Evolutionary conservation across 768 basidiomycete genomes (phyloP), one percentile per base, ranked within the genome.

Genomic region (Phanerodontia chrysosporium): DNA sequence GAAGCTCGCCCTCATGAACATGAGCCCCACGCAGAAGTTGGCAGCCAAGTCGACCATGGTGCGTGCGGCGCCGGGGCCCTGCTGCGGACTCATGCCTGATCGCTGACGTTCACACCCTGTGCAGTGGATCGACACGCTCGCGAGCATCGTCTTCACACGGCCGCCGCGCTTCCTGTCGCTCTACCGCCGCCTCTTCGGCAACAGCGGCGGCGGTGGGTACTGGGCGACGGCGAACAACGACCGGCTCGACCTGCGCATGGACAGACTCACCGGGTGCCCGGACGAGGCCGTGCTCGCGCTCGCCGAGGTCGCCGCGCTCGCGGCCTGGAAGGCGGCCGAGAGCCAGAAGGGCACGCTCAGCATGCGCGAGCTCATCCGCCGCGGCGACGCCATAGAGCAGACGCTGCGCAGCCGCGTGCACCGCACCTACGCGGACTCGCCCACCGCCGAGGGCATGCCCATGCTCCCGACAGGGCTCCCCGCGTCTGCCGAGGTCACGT

Each of bases 51-150:
- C 81, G 39, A 86, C 83, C 6, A 80, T 92, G 78, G 91, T 92
- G 66, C 75, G 89, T 79, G 10, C 54, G 44, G 39, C 53, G 28
- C 54, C 45, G 45, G 32, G 22, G 13, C n/a, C 13, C 55, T 39
- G 7, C 14, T 21, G 49, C 5, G 27, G 5, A 25, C 10, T 28
- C 18, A 28, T 42, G 39, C 39, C 39, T 46, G 21, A n/a, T 45
- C 22, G 49, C 53, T 39, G 46, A 18, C 57, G 28, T 35, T 13
- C 42, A 49, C 18, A 51, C 58, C 57, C 57, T 57, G 45, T 60
- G 60, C 67, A 92, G 90, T 92, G 88, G 85, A 74, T 89, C 55
- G 91, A 93, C 69, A 80, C 89, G 62, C 83, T 91, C 70, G 80
- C 89, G 53, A 84, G 84, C 63, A 70, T 90, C 55, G 85, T 84